Conservation (phyloP, 495 filamentous ascomycete genomes). For the Penicillium parvum region DNA sequence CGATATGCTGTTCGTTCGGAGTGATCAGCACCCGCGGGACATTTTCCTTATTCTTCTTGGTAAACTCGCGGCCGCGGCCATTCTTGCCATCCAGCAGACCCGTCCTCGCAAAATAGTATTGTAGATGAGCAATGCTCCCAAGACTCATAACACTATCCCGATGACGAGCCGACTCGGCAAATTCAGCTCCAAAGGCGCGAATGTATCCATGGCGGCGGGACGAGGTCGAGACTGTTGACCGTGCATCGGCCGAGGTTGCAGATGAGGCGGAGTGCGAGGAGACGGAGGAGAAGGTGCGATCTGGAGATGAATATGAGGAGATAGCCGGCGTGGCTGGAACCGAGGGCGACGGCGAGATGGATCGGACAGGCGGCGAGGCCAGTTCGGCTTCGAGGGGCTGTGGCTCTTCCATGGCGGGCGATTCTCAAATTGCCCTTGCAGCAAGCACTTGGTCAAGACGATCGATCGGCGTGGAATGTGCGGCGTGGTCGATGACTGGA, state of each 20-base stretch:
- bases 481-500: neutral
- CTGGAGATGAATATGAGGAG: constrained; percentile 57
- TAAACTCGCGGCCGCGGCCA: constrained; percentile 70
- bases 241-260: constrained; percentile 48
- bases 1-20: constrained; percentile 38
- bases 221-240: constrained; percentile 52
- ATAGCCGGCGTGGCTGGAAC: constrained; percentile 60
- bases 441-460: constrained; percentile 4
- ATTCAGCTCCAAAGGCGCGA: constrained; percentile 83
- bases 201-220: constrained; percentile 76
- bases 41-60: constrained; percentile 47
- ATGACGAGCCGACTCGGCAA: constrained; percentile 82
- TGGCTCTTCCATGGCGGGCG: constrained; percentile 31
- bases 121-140: constrained; percentile 93
- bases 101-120: constrained; percentile 97
- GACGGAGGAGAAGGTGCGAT: constrained; percentile 70
- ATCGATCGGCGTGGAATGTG: constrained; percentile 1
- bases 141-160: constrained; percentile 92
- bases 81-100: constrained; percentile 92
- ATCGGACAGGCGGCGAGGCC: constrained; percentile 25
- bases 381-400: constrained; percentile 24
- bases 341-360: constrained; percentile 58
- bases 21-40: constrained; percentile 40
- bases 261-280: constrained; percentile 70
- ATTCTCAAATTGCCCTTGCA: constrained; percentile 17